These are phyloP conservation scores for Neofusicoccum laricinum DNA, from an alignment of 2,329 filamentous ascomycete genomes.

Conservation along the genomic window DNA sequence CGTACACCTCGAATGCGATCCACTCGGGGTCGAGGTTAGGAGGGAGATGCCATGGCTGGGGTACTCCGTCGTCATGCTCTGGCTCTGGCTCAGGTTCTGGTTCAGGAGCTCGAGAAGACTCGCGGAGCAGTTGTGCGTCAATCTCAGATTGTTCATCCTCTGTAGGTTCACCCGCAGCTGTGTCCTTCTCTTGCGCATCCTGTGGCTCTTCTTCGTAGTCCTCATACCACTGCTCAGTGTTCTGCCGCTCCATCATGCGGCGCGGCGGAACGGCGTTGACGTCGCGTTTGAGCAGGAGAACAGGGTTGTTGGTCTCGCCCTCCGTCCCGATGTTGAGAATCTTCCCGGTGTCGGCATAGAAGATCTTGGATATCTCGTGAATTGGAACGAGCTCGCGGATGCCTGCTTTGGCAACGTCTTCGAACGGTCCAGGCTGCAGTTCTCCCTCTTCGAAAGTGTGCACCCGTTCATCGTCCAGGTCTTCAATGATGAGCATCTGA, in stretches of 20 bases:
- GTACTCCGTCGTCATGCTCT: slow-evolving; percentile 19
- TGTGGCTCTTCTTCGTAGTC: slow-evolving; percentile 32
- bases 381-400: slow-evolving; percentile 66
- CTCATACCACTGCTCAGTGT: slow-evolving; percentile 28
- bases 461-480: slow-evolving; percentile 69
- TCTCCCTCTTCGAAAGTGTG: slow-evolving; percentile 64
- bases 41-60: slow-evolving; percentile 60
- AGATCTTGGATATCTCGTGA: slow-evolving; percentile 81
- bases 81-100: slow-evolving; percentile 17
- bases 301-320: slow-evolving; percentile 67
- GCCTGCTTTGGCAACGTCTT: slow-evolving; percentile 60
- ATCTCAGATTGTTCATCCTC: slow-evolving; percentile 43
- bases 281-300: slow-evolving; percentile 73
- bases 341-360: slow-evolving; percentile 87
- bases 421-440: slow-evolving; percentile 55
- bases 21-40: slow-evolving; percentile 81
- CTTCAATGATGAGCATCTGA: slow-evolving; percentile 77
- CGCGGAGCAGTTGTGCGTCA: slow-evolving; percentile 44
- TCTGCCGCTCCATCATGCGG: slow-evolving; percentile 52
- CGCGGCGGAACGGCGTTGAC: slow-evolving; percentile 60
- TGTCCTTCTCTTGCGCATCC: background rate
- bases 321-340: slow-evolving; percentile 78
- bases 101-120: slow-evolving; percentile 32
- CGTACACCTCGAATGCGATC: slow-evolving; percentile 85
- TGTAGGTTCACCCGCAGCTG: background rate